These are phyloP conservation scores for Picochlorum sp. DNA, from an alignment of 139 green algal genomes.

Conservation along the genomic window DNA sequence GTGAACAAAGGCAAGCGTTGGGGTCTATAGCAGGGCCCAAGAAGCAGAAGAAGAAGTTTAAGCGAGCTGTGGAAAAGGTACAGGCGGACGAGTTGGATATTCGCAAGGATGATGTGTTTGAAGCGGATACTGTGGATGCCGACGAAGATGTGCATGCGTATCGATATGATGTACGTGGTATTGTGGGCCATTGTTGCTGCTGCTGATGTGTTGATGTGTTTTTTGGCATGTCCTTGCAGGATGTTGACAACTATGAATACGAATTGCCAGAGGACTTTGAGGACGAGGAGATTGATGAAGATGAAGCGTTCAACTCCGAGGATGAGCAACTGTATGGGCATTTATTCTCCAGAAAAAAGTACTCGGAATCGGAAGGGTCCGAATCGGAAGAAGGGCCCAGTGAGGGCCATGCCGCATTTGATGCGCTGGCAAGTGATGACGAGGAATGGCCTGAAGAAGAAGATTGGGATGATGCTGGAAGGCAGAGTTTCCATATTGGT, in stretches of 20 bases:
- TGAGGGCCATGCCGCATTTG: slow-evolving; percentile 4
- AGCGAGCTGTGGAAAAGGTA: not conserved
- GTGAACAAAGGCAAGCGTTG: not conserved
- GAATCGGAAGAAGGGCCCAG: slow-evolving; percentile 5
- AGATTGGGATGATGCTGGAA: slow-evolving; percentile 5
- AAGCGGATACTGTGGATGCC: slow-evolving; percentile 47
- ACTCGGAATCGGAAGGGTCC: slow-evolving; percentile 34
- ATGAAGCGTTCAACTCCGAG: slow-evolving; percentile 79
- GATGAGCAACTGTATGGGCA: slow-evolving; percentile 71
- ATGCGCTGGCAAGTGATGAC: not conserved
- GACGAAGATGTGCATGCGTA: slow-evolving; percentile 44
- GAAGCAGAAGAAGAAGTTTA: not conserved
- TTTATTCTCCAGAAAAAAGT: slow-evolving; percentile 35
- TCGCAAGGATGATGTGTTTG: slow-evolving; percentile 40
- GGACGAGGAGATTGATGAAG: slow-evolving; percentile 95
- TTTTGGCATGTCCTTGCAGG: slow-evolving; percentile 32
- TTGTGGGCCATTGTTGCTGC: not conserved
- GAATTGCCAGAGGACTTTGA: slow-evolving; percentile 81
- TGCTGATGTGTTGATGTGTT: not conserved
- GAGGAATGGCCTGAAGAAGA: slow-evolving; percentile 5
- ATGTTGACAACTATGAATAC: slow-evolving; percentile 84
- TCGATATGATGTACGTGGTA: not conserved
- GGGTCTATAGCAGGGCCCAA: no score
- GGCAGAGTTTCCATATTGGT: not conserved
- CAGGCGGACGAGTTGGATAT: not conserved